Evolutionary conservation across 345 rosid genomes (phyloP).

Genomic region (Brassica rapa): DNA sequence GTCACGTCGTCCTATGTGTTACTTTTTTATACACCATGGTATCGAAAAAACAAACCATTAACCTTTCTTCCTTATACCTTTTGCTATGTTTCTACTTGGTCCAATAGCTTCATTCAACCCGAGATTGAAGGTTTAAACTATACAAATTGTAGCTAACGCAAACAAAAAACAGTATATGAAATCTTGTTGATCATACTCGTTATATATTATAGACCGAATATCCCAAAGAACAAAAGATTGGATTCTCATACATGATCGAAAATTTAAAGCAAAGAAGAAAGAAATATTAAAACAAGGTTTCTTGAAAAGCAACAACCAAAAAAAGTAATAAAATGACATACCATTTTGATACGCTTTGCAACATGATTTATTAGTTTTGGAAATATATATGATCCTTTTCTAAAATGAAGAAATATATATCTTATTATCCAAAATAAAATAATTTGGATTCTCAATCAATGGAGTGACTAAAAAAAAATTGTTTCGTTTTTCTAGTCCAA

Average conservation of each 20-base stretch:
- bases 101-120: background rate
- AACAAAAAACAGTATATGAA: background rate
- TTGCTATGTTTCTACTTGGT: background rate
- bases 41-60: background rate
- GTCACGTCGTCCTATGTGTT: constrained; percentile 39
- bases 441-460: background rate
- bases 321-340: background rate
- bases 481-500: background rate
- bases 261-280: background rate
- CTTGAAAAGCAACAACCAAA: background rate
- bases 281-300: background rate
- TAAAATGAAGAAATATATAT: background rate
- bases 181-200: background rate
- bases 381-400: background rate
- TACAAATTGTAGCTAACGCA: background rate
- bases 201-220: background rate
- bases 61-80: background rate
- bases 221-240: background rate
- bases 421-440: background rate
- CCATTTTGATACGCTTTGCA: background rate
- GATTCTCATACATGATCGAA: background rate
- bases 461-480: background rate
- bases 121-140: background rate
- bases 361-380: too few relatives aligned
- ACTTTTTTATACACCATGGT: constrained; percentile 1